Evolutionary conservation across 495 filamentous ascomycete genomes (phyloP), one percentile per base, ranked within the genome.

Genomic region (Neurospora tetraspora): DNA sequence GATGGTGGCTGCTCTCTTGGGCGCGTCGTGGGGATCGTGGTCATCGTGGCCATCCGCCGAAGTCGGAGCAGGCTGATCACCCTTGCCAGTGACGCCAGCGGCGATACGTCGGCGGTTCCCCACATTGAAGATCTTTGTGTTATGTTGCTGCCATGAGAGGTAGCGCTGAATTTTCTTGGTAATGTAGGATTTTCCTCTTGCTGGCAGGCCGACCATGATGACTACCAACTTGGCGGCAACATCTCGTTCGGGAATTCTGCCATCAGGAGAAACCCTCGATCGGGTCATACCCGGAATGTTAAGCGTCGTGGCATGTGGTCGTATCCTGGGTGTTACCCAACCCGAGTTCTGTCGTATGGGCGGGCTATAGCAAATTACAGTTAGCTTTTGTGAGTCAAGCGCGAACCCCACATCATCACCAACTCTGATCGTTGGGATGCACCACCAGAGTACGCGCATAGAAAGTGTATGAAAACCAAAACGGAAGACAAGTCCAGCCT

Each of bases 101-200:
- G 91, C 92, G 40, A 94, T 87, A 71, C 96, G 91, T 76, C 96
- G 86, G 76, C 93, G 89, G 78, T 97, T 93, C 61, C 96, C 96
- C 45, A 99, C 96, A 75, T 99, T 99, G 88, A 99, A 99, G 74
- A 99, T 98, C 76, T 87, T 86, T 27, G 93, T 93, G 75, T 97
- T 92, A 78, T 99, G 96, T 76, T 99, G 96, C 69, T 97, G 90
- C 96, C 96, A 99, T 71, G 96, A 94, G 31, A 99, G 83, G 76
- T 99, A 99, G 69, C 96, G 89, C 34, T 94, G 92, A 65, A 99
- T 86, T 84, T 99, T 99, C 86, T 97, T 98, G 71, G 95, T 98
- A 76, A 99, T 94, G 82, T 99, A 99, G 72, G 94, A 97, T 83
- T 99, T 99, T 71, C 96, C 96, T 73, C 96, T 85, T 1, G 96